Conservation (phyloP, 768 basidiomycete genomes). For the Phallus indusiatus region DNA sequence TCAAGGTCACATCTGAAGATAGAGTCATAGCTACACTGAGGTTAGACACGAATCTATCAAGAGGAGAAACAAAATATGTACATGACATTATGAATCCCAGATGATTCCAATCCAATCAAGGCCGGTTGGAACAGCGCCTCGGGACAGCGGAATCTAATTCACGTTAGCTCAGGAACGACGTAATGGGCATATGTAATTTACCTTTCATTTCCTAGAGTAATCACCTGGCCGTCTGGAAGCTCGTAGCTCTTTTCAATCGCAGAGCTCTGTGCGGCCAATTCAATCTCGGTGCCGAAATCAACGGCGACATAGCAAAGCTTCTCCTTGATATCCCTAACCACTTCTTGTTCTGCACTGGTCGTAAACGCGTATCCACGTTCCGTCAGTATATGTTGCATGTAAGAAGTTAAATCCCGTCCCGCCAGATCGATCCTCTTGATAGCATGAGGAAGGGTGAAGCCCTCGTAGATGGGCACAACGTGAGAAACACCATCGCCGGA, state of each 20-base stretch:
- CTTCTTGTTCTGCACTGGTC: conserved; percentile 38
- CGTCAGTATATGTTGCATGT: conserved; percentile 1
- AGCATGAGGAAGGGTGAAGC: conserved; percentile 7
- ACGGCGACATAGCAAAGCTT: conserved; percentile 47
- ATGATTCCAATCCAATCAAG: conserved; percentile 37
- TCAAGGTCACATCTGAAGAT: conserved; percentile 5
- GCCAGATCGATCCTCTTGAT: conserved; percentile 8
- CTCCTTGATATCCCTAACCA: conserved; percentile 48
- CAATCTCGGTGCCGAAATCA: conserved; percentile 45
- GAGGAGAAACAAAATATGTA: conserved; percentile 7
- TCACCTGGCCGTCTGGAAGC: conserved; percentile 44
- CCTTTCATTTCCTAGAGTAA: conserved; percentile 44
- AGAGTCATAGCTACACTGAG: background rate
- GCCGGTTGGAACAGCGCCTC: conserved; percentile 45
- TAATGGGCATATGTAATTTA: background rate
- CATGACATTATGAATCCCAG: conserved; percentile 44
- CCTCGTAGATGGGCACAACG: conserved; percentile 11
- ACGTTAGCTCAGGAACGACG: background rate
- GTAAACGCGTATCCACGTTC: conserved; percentile 31
- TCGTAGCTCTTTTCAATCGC: conserved; percentile 45
- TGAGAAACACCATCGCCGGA: conserved; percentile 12
- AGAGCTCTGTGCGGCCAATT: conserved; percentile 39
- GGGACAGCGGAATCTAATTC: conserved; percentile 33
- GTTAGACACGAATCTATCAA: background rate
- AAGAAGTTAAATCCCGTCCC: conserved; percentile 5